Evolutionary conservation across 192 early-diverging fungal species (phyloP), one percentile per base, ranked within the genome.

Genomic region (Coemansia sp.): DNA sequence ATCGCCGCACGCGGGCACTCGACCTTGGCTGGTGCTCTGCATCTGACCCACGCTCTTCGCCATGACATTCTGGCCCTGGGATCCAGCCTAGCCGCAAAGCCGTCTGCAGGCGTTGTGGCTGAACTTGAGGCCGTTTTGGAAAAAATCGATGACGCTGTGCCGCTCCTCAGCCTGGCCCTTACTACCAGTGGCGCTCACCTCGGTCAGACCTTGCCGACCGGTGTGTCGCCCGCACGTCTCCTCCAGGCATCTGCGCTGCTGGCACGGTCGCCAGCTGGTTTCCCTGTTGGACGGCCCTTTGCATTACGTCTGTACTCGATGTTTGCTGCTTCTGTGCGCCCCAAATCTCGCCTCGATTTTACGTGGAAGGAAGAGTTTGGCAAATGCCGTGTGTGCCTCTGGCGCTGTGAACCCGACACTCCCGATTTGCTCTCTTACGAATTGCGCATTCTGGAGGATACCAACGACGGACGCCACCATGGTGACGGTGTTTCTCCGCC

Each of bases 341-440:
- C 85, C 12, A 84, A 84, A 55, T 65, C 82, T 5, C 75, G 70
- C 32, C 46, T 65, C 4, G 88, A 89, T 15, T 87, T 85, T 53
- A 92, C 90, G 2, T 93, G 91, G 91, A 90, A 91, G 62, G 91
- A 93, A 65, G 91, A 93, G 54, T 86, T 82, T 53, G 81, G 72
- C 11, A 85, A 86, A 60, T 82, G 80, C 50, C 68, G 66, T 10
- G 80, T 74, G 11, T 56, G 42, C 3, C 43, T 83, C 24, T 67
- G 67, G 76, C 63, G 79, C n/a, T 34, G 24, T 18, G 17, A 43
- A 32, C 7, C 2, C 29, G 2, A 7, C 26, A 24, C 3, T 1
- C 17, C 15, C 24, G 39, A 19, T 4, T 15, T 42, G 11, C 58
- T 73, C 56, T 38, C 27, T n/a, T 90, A 91, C 54, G 78, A 87